Conservation (phyloP, 2,329 filamentous ascomycete genomes). For the Elsinoe necatrix region DNA sequence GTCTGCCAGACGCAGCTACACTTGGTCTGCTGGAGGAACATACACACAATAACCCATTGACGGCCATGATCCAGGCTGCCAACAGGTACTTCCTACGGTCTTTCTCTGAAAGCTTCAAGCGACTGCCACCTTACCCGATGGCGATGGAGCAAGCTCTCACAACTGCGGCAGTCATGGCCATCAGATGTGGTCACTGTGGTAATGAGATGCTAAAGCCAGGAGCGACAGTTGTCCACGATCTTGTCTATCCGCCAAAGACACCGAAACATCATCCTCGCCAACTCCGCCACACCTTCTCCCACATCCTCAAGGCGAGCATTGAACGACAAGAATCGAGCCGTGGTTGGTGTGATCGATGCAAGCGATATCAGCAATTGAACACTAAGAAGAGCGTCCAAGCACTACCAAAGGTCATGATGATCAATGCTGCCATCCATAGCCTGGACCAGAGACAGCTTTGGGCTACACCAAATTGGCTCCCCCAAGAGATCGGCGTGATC, state of each 20-base stretch:
- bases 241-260: constrained; percentile 62
- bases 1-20: constrained; percentile 66
- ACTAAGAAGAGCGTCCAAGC: constrained; percentile 77
- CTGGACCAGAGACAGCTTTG: constrained; percentile 72
- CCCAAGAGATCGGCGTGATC: constrained; percentile 87
- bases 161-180: constrained; percentile 62
- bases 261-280: constrained; percentile 40
- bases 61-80: constrained; percentile 75
- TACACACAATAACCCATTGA: constrained; percentile 60
- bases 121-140: constrained; percentile 53
- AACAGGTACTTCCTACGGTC: constrained; percentile 79
- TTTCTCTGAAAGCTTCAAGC: constrained; percentile 59
- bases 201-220: constrained; percentile 77
- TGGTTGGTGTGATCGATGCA: constrained; percentile 89
- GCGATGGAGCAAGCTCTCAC: constrained; percentile 66
- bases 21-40: constrained; percentile 81
- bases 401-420: constrained; percentile 75
- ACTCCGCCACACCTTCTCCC: constrained; percentile 60
- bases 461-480: constrained; percentile 83
- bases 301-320: constrained; percentile 84
- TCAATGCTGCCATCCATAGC: constrained; percentile 70
- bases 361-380: constrained; percentile 78
- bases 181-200: constrained; percentile 76
- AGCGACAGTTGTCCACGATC: constrained; percentile 73
- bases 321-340: constrained; percentile 81